Evolutionary conservation across 2,329 filamentous ascomycete species (phyloP), one percentile per base, ranked within the genome.

Genomic region (Endoconidiophora polonica): DNA sequence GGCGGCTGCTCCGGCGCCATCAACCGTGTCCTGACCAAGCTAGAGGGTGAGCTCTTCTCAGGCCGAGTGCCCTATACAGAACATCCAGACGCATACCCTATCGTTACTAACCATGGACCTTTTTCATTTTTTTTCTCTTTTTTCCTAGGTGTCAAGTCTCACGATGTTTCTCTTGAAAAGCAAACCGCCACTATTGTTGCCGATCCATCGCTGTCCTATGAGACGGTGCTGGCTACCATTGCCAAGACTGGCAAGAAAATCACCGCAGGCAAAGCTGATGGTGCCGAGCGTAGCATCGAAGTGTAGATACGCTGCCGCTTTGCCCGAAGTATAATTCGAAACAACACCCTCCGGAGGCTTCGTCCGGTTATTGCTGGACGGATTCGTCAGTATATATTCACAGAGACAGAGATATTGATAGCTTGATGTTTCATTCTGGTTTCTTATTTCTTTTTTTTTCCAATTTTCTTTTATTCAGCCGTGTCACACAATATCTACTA

Each of bases 181-280:
- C 87, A 96, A 65, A 86, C 76, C 55, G 90, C 86, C 56, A 79
- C 79, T 57, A 76, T 96, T 58, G 70, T 82, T 58, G 78, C 87
- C 56, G 76, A 80, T 56, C 71, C 77, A 3, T 70, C 67, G 50
- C 73, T 93, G 55, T 71, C 76, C 52, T 94, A 90, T 70, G 78
- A 86, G 57, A 85, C 78, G 45, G 85, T 94, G 53, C 77, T 94
- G 54, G 73, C 76, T 62, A 93, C 85, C 64, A 94, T 95, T 65
- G 80, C 83, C 74, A 94, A 94, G 79, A 94, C 88, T 10, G 88
- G 88, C 61, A 95, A 95, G 77, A 83, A 82, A 61, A 80, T 95
- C 63, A 93, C 83, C 66, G 79, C 73, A 24, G 83, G 74, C 57
- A 76, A 79, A 69, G 81, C 74, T 22, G 82, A 88, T 61, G 83